A percentile compares a stretch with the other conserved stretches of the same genome.
Conservation (phyloP, 768 basidiomycete species). For the Lentinula guzmanii region DNA sequence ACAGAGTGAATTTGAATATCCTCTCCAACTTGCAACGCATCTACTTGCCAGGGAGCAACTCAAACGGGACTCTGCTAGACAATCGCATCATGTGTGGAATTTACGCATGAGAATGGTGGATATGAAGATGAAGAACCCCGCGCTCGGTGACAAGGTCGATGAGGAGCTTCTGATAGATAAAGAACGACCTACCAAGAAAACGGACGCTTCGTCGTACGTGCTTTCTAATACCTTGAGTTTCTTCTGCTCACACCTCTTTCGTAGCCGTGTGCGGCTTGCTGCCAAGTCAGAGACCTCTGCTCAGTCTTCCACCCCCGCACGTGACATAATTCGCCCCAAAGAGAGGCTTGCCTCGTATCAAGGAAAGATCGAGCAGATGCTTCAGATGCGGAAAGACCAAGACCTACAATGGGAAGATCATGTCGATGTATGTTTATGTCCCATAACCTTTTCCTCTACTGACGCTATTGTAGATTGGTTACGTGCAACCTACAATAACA, state of each 20-base stretch:
- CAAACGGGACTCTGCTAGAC: conserved; percentile 61
- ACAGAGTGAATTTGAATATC: conserved; percentile 65
- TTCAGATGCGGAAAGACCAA: conserved; percentile 59
- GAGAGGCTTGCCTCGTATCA: conserved; percentile 59
- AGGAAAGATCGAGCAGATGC: conserved; percentile 55
- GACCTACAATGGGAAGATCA: conserved; percentile 86
- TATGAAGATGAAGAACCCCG: conserved; percentile 70
- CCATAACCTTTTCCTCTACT: neutral
- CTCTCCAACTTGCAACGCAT: conserved; percentile 66
- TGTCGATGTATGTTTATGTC: conserved; percentile 56
- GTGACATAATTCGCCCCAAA: conserved; percentile 49
- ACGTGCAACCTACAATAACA: conserved; percentile 49
- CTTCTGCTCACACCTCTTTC: neutral
- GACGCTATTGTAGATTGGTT: conserved; percentile 47
- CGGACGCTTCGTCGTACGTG: conserved; percentile 31
- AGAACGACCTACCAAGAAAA: conserved; percentile 56
- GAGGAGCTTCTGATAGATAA: conserved; percentile 73
- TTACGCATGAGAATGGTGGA: conserved; percentile 69
- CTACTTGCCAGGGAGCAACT: conserved; percentile 67
- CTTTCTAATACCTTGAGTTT: conserved; percentile 7
- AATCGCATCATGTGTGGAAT: conserved; percentile 70
- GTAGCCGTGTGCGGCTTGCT: conserved; percentile 1
- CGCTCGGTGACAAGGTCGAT: conserved; percentile 55
- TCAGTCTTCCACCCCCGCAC: neutral
- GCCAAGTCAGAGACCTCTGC: neutral